Base-by-base conservation (phyloP, 2,329 filamentous ascomycete species). In the Bimuria novae-zelandiae region DNA sequence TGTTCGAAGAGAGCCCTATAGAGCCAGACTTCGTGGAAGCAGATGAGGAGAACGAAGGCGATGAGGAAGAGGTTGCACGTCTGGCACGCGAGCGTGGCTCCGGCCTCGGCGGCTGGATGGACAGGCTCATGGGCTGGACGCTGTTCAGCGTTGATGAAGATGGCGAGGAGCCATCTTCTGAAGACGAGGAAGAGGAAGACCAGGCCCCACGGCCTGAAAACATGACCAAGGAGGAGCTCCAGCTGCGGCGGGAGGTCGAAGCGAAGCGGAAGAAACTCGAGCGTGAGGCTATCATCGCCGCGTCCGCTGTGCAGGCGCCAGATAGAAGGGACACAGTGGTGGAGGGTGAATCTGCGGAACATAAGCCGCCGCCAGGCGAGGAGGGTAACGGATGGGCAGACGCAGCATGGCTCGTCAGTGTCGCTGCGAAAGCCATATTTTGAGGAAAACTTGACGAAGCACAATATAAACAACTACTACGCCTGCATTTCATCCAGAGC, bases 71-170 rank as follows among this genome's bases (percentile, higher is more conserved):
- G 61, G 68, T 85, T 16, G 78, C 79, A 36, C 71, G 76, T 2
- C 67, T 85, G 27, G 80, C 81, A 11, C 71, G 75, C 21, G 76
- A 80, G 57, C 72, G 76, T n/a, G 79, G 79, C 1, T 83, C 82
- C 54, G 81, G 83, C 0, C 67, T 86, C 4, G 83, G 83, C 0
- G 72, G 76, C 8, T 81, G 82, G 77, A 76, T 86, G 61, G 84
- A 86, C 58, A 73, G 78, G 21, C 62, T 86, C 30, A 81, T 86
- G 52, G 82, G 82, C 27, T 84, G 82, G 78, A 79, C 78, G 10
- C 57, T 84, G 35, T 85, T 85, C 59, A 77, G 77, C 2, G 77
- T 81, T 1, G 80, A 82, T 8, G 79, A 81, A 44, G 79, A 82
- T 29, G 71, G 65, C n/a, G 76, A 76, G 33, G 70, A 68, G 35